Evolutionary conservation across 2,329 filamentous ascomycete species (phyloP), one percentile per base, ranked within the genome.

Genomic region (Fusarium drepaniforme): DNA sequence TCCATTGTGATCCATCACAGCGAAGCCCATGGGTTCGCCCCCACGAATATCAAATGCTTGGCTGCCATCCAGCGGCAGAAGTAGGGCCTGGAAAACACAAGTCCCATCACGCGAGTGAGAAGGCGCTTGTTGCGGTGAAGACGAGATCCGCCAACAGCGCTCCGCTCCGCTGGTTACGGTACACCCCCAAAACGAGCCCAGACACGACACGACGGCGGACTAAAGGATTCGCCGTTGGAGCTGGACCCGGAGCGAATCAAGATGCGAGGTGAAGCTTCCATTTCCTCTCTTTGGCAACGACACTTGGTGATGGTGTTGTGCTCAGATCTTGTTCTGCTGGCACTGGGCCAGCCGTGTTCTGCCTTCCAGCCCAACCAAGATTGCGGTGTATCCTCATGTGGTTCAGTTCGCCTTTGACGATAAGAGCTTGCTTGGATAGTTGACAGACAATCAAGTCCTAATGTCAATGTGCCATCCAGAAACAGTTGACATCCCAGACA

Each of bases 51-150:
- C 40, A 53, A 71, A 33, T 30, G 37, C 25, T 57, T 73, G 40
- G 46, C 61, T 21, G 33, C 44, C 61, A 58, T 28, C 25, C 59
- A 44, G 63, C 51, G 51, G 57, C n/a, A 59, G 35, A 67, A 42
- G 37, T 28, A 42, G 49, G 62, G 62, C 40, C 25, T 30, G 37
- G 35, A 53, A 57, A 64, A 35, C 61, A 56, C 51, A 56, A 51
- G 59, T 42, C 30, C 66, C 38, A 70, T 71, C 70, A 75, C 60
- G 63, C 59, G 66, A 75, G 70, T 73, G 59, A 61, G 59, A 58
- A 67, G 63, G 64, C 71, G 57, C 72, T 71, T 67, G 25, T 73
- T 75, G 70, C 60, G 73, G 73, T 75, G 72, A 75, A 72, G 59
- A 68, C 23, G 33, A 58, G 23, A 66, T 70, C 51, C 65, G 62